Evolutionary conservation across 768 basidiomycete species (phyloP).

Genomic region (Kwoniella europaea): DNA sequence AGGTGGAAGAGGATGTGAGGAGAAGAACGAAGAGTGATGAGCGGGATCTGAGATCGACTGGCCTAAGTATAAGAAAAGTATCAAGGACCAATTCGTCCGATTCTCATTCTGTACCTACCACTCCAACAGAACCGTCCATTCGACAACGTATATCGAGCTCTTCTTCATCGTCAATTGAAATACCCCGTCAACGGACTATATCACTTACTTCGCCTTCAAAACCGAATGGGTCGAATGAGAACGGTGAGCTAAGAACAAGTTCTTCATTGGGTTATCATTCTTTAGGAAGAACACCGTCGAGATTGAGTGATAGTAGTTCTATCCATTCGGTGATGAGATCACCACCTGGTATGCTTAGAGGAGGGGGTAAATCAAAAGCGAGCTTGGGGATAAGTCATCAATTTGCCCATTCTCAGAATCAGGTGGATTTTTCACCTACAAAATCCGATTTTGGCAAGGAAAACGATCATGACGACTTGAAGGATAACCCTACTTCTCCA

Average conservation of each 20-base stretch:
- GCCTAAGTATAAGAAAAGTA: neutral
- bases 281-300: slow-evolving; percentile 3
- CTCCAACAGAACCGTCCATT: neutral
- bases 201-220: slow-evolving; percentile 12
- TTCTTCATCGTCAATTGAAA: neutral
- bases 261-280: neutral
- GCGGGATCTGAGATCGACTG: slow-evolving; percentile 10
- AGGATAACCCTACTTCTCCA: neutral
- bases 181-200: slow-evolving; percentile 1
- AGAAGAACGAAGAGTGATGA: slow-evolving; percentile 25
- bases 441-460: neutral
- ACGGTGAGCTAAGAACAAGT: neutral
- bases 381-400: slow-evolving; percentile 16
- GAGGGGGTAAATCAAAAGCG: slow-evolving; percentile 3
- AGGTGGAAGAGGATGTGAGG: slow-evolving; percentile 1
- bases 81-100: slow-evolving; percentile 6
- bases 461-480: too few relatives aligned
- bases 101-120: slow-evolving; percentile 4
- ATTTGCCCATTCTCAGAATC: slow-evolving; percentile 5
- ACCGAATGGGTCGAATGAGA: neutral
- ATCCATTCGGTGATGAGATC: neutral
- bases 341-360: neutral
- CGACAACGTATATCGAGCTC: slow-evolving; percentile 8
- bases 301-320: slow-evolving; percentile 5
- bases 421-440: neutral